These are phyloP conservation scores for Nyssa sinensis DNA, from an alignment of 148 eudicot genomes.

Conservation along the genomic window DNA sequence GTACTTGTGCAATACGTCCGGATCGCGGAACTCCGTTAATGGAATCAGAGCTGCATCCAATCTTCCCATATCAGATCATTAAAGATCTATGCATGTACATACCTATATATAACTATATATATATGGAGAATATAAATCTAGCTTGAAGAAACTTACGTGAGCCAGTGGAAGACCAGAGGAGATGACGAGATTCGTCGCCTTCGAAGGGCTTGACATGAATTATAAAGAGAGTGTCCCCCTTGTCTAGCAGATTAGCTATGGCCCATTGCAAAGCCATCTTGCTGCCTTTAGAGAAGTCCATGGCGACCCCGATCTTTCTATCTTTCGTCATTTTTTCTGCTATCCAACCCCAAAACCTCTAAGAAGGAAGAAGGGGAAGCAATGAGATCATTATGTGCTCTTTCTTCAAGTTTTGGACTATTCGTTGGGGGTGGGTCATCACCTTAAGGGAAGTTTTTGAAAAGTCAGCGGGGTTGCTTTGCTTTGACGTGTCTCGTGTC, in stretches of 20 bases:
- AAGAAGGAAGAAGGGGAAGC: too few species aligned
- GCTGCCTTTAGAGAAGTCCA: slow-evolving; percentile 52
- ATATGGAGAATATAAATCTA: too few species aligned
- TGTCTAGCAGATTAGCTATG: slow-evolving; percentile 20
- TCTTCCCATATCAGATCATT: not conserved
- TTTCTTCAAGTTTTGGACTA: too few species aligned
- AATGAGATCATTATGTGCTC: not conserved
- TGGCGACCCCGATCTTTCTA: slow-evolving; percentile 40
- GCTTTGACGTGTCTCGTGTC: too few species aligned
- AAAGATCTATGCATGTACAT: too few species aligned
- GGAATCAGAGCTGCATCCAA: slow-evolving; percentile 41
- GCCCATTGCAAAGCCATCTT: slow-evolving; percentile 52
- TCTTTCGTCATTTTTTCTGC: slow-evolving; percentile 12
- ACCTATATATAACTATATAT: too few species aligned
- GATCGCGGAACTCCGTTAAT: slow-evolving; percentile 23
- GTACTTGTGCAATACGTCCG: slow-evolving; percentile 33
- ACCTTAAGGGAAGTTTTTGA: too few species aligned
- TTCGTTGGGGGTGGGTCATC: too few species aligned
- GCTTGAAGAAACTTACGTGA: too few species aligned
- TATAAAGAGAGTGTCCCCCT: slow-evolving; percentile 25
- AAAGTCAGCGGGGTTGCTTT: too few species aligned
- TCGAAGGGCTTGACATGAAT: slow-evolving; percentile 28
- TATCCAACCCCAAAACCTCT: too few species aligned
- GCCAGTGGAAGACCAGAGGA: slow-evolving; percentile 37
- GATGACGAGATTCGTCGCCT: slow-evolving; percentile 37